A percentile compares a stretch with the other conserved stretches of the same genome.
These are phyloP conservation scores for Tuctoria greenei DNA, from an alignment of 176 grass and related monocot species.

Conservation along the genomic window DNA sequence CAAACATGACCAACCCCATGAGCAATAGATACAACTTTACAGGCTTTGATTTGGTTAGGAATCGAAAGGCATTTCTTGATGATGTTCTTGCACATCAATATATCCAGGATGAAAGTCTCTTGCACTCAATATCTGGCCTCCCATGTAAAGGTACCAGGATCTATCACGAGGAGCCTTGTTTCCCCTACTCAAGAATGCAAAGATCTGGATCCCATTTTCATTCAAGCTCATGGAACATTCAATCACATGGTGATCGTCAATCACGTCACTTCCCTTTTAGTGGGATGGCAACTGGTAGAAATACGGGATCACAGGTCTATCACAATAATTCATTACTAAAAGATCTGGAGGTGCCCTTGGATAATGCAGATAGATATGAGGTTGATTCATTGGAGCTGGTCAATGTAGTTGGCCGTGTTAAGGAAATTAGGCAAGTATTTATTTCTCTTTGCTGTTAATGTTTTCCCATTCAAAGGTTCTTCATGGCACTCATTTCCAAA, in stretches of 20 bases:
- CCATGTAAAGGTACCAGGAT: background rate
- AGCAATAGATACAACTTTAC: constrained; percentile 14
- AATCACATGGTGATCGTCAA: constrained; percentile 34
- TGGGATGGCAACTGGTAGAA: constrained; percentile 48
- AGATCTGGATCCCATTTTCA: constrained; percentile 34
- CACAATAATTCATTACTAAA: constrained; percentile 52
- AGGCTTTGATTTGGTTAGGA: too few relatives aligned
- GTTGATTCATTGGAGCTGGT: constrained; percentile 53
- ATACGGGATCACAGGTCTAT: constrained; percentile 40
- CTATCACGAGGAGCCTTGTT: constrained; percentile 33
- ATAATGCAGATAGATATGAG: constrained; percentile 64
- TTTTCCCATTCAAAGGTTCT: background rate
- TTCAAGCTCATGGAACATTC: constrained; percentile 19
- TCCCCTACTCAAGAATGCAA: constrained; percentile 38
- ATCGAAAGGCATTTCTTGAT: too few relatives aligned
- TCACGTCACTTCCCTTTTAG: constrained; percentile 21
- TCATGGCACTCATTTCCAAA: background rate
- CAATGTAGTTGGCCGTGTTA: constrained; percentile 72
- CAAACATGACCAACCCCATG: constrained; percentile 32
- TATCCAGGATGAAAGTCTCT: too few relatives aligned
- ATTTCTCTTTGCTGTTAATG: background rate
- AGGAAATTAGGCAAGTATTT: constrained; percentile 76
- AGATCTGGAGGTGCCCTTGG: constrained; percentile 41
- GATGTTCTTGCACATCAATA: too few relatives aligned
- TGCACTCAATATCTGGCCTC: too few relatives aligned